These are phyloP conservation scores for Venustampulla echinocandica DNA, from an alignment of 495 filamentous ascomycete species.

Conservation along the genomic window DNA sequence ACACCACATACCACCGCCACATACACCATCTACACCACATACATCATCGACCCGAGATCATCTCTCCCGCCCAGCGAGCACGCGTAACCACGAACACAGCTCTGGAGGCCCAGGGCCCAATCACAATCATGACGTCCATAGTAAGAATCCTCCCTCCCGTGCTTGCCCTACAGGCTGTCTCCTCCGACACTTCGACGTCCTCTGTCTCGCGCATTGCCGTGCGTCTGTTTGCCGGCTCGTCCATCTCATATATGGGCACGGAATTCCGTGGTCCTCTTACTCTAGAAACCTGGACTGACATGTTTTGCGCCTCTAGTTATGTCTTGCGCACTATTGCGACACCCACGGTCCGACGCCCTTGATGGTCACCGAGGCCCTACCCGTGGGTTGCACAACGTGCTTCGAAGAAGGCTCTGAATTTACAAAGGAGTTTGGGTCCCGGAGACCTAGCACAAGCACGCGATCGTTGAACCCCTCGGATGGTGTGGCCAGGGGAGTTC, in stretches of 20 bases:
- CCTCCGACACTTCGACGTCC: conserved; percentile 1
- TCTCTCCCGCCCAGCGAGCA: conserved; percentile 1
- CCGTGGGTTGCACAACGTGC: conserved; percentile 70
- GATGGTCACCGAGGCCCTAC: conserved; percentile 84
- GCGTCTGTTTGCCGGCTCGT: conserved; percentile 11
- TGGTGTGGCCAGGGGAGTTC: background rate
- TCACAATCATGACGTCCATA: conserved; percentile 21
- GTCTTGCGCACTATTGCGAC: conserved; percentile 94
- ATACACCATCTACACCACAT: too few species aligned
- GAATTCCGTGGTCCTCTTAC: background rate
- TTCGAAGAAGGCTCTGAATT: conserved; percentile 45
- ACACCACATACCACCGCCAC: too few species aligned
- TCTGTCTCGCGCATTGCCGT: conserved; percentile 5
- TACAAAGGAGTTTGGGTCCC: conserved; percentile 1
- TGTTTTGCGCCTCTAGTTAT: conserved; percentile 50
- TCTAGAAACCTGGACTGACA: conserved; percentile 3
- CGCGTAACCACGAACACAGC: too few species aligned
- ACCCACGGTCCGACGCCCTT: conserved; percentile 90
- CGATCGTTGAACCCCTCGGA: conserved; percentile 13
- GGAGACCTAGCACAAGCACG: conserved; percentile 18
- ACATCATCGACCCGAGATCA: too few species aligned
- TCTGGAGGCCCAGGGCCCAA: too few species aligned
- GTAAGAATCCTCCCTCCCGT: conserved; percentile 11
- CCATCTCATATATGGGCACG: conserved; percentile 1
- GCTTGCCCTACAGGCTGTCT: too few species aligned